Evolutionary conservation across 768 basidiomycete species (phyloP).

Genomic region (Baorangia bicolor): DNA sequence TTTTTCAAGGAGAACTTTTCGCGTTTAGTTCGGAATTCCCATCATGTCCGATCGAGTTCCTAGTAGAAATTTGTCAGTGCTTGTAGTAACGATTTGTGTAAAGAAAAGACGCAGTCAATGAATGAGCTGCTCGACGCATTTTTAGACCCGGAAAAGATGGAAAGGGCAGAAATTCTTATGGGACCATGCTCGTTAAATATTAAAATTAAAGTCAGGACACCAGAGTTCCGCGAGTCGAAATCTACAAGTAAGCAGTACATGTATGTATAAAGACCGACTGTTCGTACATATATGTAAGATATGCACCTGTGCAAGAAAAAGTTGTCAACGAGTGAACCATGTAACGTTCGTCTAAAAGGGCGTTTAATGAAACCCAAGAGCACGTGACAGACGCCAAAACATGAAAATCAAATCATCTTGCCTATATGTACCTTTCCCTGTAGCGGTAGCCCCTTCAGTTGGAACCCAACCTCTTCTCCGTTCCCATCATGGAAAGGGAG

Average conservation of each 20-base stretch:
- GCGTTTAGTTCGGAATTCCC: neutral
- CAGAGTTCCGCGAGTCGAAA: neutral
- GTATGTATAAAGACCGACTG: neutral
- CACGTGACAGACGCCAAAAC: neutral
- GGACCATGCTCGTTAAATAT: too few relatives aligned
- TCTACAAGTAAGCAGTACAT: too few relatives aligned
- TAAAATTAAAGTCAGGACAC: conserved; percentile 40
- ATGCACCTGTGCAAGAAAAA: too few relatives aligned
- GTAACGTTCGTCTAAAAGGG: too few relatives aligned
- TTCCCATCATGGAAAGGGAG: conserved; percentile 48
- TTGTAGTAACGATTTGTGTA: too few relatives aligned
- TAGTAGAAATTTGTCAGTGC: neutral
- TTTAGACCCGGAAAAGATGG: too few relatives aligned
- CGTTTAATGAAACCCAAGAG: neutral
- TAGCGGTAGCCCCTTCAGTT: conserved; percentile 64
- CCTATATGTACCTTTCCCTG: conserved; percentile 64
- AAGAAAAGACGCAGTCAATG: too few relatives aligned
- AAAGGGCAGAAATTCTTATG: too few relatives aligned
- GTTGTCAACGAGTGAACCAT: too few relatives aligned
- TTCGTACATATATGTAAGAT: neutral
- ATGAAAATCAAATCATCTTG: conserved; percentile 41
- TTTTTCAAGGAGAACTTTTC: neutral
- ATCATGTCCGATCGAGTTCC: neutral
- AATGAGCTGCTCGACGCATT: too few relatives aligned
- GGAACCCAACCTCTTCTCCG: conserved; percentile 46